Base-by-base conservation (phyloP, 192 early-diverging fungal genomes). In the Gamsiella multidivaricata region DNA sequence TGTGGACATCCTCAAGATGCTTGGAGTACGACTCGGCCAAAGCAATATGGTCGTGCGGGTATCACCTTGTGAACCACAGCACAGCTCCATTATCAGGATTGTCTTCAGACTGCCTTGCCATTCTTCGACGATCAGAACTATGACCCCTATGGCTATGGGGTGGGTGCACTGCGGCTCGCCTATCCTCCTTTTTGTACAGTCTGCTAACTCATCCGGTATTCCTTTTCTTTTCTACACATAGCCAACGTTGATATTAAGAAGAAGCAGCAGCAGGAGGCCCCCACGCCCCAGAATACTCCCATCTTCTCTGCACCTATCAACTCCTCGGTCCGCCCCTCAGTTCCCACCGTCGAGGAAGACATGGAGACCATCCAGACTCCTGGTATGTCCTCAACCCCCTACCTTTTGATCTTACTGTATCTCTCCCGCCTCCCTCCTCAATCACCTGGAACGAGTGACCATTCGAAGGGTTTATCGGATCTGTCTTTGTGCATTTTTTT, bases 271-370 rank as follows among this genome's bases (percentile, higher is more conserved):
- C 80, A 84, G 69, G 71, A 81, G 55, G 85, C 85, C 57, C 85
- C 85, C 41, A 86, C 85, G 36, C 85, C 85, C 61, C 85, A 86
- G 57, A 86, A 86, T 69, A 86, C 85, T 54, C 85, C 85, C 57
- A 86, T 79, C 61, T 82, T 79, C 65, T 80, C 83, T 53, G 85
- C 85, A 46, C 85, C 85, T 33, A 86, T 86, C 62, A 84, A 78
- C 69, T 82, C 81, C 12, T 80, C 78, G 51, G 82, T 78, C 60
- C 76, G 72, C 49, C 83, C 82, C 28, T 74, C 80, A 41, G 69
- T 83, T 26, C 58, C 79, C 45, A 61, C 80, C 65, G 79, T 86
- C 61, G 80, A 83, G 70, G 85, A 86, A 68, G 83, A 86, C 65
- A 80, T 83, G 64, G 82, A 83, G 73, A 76, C 73, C 46, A 76